Evolutionary conservation across 768 basidiomycete genomes (phyloP).

Genomic region (Serendipita indica): DNA sequence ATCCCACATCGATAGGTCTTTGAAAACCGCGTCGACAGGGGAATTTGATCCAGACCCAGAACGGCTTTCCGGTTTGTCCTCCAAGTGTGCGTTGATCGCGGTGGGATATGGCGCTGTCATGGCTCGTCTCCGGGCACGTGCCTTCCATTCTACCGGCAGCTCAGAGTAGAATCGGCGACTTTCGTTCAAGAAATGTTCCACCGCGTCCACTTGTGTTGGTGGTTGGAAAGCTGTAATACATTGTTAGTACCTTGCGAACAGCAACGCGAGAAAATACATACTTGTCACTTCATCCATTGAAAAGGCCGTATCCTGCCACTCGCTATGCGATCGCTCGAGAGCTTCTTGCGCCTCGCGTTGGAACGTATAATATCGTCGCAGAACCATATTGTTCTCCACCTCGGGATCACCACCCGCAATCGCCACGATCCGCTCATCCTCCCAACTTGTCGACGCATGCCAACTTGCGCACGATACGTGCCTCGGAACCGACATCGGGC

Average conservation of each 20-base stretch:
- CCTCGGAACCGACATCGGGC: no score
- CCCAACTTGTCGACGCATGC: background rate
- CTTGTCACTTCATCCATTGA: background rate
- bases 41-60: no score
- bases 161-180: background rate
- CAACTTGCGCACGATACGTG: no score
- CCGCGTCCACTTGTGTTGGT: background rate
- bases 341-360: background rate
- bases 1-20: constrained; percentile 6
- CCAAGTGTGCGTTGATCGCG: background rate
- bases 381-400: background rate
- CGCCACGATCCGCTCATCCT: background rate
- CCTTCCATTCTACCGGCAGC: background rate
- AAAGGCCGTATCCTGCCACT: constrained; percentile 3
- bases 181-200: constrained; percentile 3
- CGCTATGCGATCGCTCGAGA: background rate
- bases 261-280: background rate
- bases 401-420: background rate
- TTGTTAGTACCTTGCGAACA: background rate
- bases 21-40: background rate
- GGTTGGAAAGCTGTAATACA: background rate
- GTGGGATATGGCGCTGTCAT: constrained; percentile 1
- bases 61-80: constrained; percentile 1
- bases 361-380: constrained; percentile 4
- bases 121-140: background rate